Percentiles rank a stretch among this genome's conserved stretches.
Conservation (phyloP, 176 grass and related monocot genomes). For the Triticum monococcum region DNA sequence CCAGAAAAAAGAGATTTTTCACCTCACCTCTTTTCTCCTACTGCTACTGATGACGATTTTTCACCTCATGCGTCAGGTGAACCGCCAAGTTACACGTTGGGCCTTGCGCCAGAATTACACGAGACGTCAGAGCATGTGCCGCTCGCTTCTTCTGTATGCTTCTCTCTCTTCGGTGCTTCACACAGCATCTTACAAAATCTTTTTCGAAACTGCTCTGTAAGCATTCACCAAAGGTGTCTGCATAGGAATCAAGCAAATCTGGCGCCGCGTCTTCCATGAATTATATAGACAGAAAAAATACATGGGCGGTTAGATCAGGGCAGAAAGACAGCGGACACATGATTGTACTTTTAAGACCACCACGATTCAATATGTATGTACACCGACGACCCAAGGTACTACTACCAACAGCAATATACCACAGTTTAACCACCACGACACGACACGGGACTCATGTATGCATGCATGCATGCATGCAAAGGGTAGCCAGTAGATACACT, state of each 20-base stretch:
- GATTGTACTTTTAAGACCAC: constrained; percentile 34
- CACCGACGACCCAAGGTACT: constrained; percentile 32
- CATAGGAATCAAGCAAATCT: neutral
- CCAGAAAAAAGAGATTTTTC: no score
- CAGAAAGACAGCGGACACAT: neutral
- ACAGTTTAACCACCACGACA: constrained; percentile 26
- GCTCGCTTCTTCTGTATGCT: neutral
- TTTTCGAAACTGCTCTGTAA: no score
- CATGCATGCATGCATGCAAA: constrained; percentile 24
- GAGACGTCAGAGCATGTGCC: neutral
- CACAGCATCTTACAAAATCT: no score
- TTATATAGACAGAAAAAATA: neutral
- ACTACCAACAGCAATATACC: constrained; percentile 18
- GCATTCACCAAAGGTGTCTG: neutral
- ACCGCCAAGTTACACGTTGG: neutral
- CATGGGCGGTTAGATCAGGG: neutral
- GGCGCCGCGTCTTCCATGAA: neutral
- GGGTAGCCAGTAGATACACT: neutral
- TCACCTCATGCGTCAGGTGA: neutral
- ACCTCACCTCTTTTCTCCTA: no score
- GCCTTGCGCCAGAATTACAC: no score
- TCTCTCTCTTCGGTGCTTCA: neutral
- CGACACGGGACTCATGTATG: no score
- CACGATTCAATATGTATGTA: constrained; percentile 42
- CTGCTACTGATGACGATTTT: neutral